phyloP scores from a whole-genome alignment of 345 rosid species.

The Rhodamnia argentea region DNA sequence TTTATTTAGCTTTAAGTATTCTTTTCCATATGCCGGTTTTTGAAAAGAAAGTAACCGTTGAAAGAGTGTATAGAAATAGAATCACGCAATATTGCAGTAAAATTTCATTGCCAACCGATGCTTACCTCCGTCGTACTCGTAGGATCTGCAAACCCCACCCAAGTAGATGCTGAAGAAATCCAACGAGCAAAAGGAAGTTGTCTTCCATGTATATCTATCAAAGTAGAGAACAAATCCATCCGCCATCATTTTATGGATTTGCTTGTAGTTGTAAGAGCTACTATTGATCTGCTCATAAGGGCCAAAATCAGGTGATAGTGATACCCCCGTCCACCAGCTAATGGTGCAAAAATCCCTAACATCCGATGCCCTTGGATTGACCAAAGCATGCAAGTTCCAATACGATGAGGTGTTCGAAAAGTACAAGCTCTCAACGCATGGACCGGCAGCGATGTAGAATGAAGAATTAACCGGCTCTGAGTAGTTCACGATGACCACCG shows the following conservation, averaged over 20 bases:
- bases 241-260: neutral
- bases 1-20: neutral
- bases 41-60: neutral
- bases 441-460: neutral
- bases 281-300: fast-evolving
- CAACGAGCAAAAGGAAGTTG: fast-evolving
- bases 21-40: neutral
- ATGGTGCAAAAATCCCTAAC: neutral
- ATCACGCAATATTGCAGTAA: neutral
- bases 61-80: neutral
- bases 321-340: neutral
- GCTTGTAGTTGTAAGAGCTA: neutral
- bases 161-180: fast-evolving
- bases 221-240: neutral
- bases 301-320: neutral
- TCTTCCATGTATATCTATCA: fast-evolving
- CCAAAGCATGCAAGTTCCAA: neutral
- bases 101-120: neutral
- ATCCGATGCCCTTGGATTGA: neutral
- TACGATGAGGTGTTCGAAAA: neutral
- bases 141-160: fast-evolving
- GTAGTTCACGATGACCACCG: neutral
- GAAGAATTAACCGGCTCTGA: neutral
- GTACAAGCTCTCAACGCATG: neutral
- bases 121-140: neutral